These are phyloP conservation scores for Sordariomycetes sp. DNA, from an alignment of 2,329 filamentous ascomycete genomes.

Conservation along the genomic window DNA sequence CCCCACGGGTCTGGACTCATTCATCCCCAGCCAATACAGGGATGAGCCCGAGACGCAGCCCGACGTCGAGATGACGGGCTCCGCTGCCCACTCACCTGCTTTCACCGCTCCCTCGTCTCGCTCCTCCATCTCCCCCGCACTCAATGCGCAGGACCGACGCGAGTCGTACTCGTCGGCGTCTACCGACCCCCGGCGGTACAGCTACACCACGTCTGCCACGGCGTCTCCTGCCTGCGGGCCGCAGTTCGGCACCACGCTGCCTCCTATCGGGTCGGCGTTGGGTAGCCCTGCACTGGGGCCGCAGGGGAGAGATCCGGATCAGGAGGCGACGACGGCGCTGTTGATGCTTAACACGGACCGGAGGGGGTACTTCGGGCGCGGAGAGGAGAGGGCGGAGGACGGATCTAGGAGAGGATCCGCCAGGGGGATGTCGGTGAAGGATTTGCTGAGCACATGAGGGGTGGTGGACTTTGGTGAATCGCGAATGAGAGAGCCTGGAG, in stretches of 20 bases:
- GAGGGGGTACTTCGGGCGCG: conserved; percentile 28
- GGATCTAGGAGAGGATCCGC: conserved; percentile 12
- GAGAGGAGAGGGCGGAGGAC: conserved; percentile 43
- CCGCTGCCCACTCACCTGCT: conserved; percentile 36
- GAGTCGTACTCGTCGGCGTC: conserved; percentile 44
- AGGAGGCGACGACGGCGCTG: conserved; percentile 76
- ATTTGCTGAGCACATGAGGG: conserved; percentile 39
- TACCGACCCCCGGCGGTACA: conserved; percentile 38
- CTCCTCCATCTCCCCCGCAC: conserved; percentile 41
- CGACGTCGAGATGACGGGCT: conserved; percentile 53
- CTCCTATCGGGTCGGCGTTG: conserved; percentile 37
- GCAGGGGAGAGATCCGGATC: conserved; percentile 45
- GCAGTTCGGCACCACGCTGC: conserved; percentile 24
- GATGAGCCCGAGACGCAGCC: conserved; percentile 9
- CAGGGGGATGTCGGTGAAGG: conserved; percentile 42
- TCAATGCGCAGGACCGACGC: conserved; percentile 38
- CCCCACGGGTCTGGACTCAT: neutral
- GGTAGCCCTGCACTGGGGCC: conserved; percentile 49
- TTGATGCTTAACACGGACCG: conserved; percentile 81
- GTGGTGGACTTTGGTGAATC: neutral
- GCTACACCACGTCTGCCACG: conserved; percentile 36
- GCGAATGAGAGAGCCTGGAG: neutral
- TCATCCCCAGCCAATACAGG: neutral
- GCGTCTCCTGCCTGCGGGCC: conserved; percentile 49
- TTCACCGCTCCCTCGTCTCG: conserved; percentile 23